Evolutionary conservation across 2,329 filamentous ascomycete species (phyloP), one percentile per base, ranked within the genome.

Genomic region (Emergomyces orientalis): DNA sequence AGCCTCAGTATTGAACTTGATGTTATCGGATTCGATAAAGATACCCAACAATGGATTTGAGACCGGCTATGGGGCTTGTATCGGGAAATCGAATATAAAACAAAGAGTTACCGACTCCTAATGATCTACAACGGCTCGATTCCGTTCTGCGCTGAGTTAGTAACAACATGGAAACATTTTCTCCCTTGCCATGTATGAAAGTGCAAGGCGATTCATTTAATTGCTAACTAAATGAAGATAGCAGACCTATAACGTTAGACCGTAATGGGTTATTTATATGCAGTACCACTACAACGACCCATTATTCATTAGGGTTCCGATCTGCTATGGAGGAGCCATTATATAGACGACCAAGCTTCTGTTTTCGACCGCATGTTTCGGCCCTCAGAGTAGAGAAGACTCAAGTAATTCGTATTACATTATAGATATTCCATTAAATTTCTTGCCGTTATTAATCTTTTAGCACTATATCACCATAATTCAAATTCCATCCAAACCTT

Each of bases 11-110:
- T 89, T 63, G 84, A 88, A 62, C 73, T 84, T 4, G 75, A 80
- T 58, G 70, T 83, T n/a, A 86, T 89, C 66, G 86, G 86, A 5
- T 88, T 83, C 71, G 84, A 87, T 71, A 78, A 79, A 63, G 72
- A 77, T 14, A 72, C 75, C 61, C 82, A 87, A 70, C 76, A 77
- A 70, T 89, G 86, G 86, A 74, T 80, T 84, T 55, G 27, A 55
- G 34, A 27, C 25, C 13, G 30, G 47, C 41, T 13, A 34, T 19
- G 22, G 19, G 41, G 19, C 3, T 5, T 14, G 32, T 13, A 56
- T 19, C 64, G 55, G 55, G 34, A 39, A 41, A 57, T 14, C 37
- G 39, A 45, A 59, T 45, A n/a, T 47, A 45, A n/a, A 25, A 47
- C 32, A 17, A 41, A 41, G 9, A 37, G 27, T 55, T 5, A 11